Base-by-base conservation (phyloP, 1,284 basidiomycete genomes). In the Polyporus tsugae region DNA sequence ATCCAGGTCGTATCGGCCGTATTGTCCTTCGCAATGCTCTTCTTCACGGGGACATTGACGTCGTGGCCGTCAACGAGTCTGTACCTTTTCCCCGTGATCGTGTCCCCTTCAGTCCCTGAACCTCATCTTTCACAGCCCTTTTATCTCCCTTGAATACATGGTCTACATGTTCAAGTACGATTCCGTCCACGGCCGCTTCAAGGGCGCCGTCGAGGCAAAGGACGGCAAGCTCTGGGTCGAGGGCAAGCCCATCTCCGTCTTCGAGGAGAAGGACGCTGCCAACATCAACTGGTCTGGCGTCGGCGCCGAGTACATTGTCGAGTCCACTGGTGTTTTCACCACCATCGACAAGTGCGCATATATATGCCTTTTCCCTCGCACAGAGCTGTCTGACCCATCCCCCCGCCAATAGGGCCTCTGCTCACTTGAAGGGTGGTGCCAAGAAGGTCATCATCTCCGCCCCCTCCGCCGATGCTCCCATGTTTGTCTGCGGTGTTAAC, bases 161-260 rank as follows among this genome's bases (percentile, higher is more conserved):
- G 96, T 95, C 81, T 98, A 99, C 92, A 98, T 99, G 97, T 98
- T 99, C 95, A 99, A 98, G 89, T 99, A 93, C 82, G 97, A 99
- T 83, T 96, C 96, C 72, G 96, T 97, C 78, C 97, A 99, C 87
- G 95, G 97, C 73, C 91, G 93, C 82, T 99, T 94, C 91, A 92
- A 95, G 81, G 97, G 97, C 73, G 82, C 87, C 67, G 90, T 99
- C 76, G 87, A 90, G 81, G 82, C 86, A 81, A 93, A 94, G 86
- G 93, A 96, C 78, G 95, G 94, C 78, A 97, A 98, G 85, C 95
- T 99, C 73, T 80, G 88, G 80, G 91, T 99, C 81, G 87, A 96
- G 79, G 93, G 92, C 83, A 91, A 94, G 80, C 64, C 86, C 60
- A 91, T 99, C 84, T 78, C 83, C 70, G 92, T 99, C 82, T 96